phyloP scores from a whole-genome alignment of 2,329 filamentous ascomycete species.

The Beauveria sp. region DNA sequence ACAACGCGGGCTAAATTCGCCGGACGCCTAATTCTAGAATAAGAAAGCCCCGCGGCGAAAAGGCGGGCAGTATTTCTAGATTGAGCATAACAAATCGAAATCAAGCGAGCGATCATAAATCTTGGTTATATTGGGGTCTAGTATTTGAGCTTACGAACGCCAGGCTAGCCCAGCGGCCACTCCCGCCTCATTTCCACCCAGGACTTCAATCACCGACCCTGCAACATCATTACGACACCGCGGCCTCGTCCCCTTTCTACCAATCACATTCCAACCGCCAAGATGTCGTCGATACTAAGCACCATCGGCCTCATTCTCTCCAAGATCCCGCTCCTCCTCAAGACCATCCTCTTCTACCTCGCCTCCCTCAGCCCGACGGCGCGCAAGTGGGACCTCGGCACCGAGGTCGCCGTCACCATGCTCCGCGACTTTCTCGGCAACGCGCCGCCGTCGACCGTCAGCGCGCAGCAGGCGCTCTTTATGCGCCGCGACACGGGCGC shows the following conservation, averaged over 20 bases:
- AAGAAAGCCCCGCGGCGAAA: too few species aligned
- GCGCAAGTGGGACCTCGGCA: constrained; percentile 10
- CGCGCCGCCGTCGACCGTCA: constrained; percentile 5
- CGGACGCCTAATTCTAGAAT: too few species aligned
- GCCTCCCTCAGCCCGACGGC: constrained; percentile 7
- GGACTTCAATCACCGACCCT: too few species aligned
- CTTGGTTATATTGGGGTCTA: too few species aligned
- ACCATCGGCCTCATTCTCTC: neutral
- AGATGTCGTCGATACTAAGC: constrained; percentile 1
- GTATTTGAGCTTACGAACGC: too few species aligned
- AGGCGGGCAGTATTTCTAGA: too few species aligned
- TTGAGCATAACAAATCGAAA: too few species aligned
- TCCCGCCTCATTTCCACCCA: too few species aligned
- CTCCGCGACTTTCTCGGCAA: constrained; percentile 7
- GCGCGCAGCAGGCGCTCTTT: constrained; percentile 18
- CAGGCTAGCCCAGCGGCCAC: too few species aligned
- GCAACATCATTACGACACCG: too few species aligned
- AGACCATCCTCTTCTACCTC: neutral
- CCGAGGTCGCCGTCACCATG: constrained; percentile 7
- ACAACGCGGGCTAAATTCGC: too few species aligned
- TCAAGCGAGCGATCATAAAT: too few species aligned
- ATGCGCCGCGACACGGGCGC: constrained; percentile 30
- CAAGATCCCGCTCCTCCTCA: constrained; percentile 3
- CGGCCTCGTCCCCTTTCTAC: neutral
- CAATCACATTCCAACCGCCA: neutral